Conservation (phyloP, 106 monocot species). For the Triglochin maritima region DNA sequence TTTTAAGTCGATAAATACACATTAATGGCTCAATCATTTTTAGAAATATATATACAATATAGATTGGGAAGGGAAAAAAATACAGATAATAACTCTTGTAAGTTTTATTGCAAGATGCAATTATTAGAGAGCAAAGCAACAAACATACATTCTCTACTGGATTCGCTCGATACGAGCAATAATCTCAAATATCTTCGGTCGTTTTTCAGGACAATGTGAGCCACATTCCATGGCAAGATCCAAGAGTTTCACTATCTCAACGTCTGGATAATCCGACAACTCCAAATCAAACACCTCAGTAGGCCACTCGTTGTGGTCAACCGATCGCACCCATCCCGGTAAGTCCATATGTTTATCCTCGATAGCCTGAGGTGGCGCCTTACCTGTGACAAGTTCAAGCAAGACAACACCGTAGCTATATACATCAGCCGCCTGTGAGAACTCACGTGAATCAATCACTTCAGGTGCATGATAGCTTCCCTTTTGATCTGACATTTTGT, state of each 20-base stretch:
- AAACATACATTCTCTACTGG: too few species aligned
- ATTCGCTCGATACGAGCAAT: conserved; percentile 47
- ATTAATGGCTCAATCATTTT: too few species aligned
- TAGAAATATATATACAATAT: too few species aligned
- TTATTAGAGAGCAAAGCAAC: too few species aligned
- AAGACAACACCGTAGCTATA: conserved; percentile 90
- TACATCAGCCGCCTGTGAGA: conserved; percentile 71
- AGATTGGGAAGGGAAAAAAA: too few species aligned
- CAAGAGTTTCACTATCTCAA: conserved; percentile 68
- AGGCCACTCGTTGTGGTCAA: conserved; percentile 61
- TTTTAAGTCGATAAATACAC: too few species aligned
- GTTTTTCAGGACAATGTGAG: conserved; percentile 37
- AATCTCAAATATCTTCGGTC: conserved; percentile 57
- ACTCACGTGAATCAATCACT: conserved; percentile 40
- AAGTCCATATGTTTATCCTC: conserved; percentile 70
- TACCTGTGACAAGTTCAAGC: conserved; percentile 83
- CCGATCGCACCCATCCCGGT: conserved; percentile 75
- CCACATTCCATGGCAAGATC: conserved; percentile 66
- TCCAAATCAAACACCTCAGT: conserved; percentile 72
- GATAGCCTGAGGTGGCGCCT: conserved; percentile 45
- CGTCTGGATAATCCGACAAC: conserved; percentile 37
- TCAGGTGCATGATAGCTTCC: conserved; percentile 73
- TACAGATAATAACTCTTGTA: too few species aligned
- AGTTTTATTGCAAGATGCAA: too few species aligned
- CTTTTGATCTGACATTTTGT: conserved; percentile 29